A percentile compares a stretch with the other conserved stretches of the same genome.
Evolutionary conservation across 306 rosid genomes (phyloP).

Genomic region (Aeschynomene evenia): DNA sequence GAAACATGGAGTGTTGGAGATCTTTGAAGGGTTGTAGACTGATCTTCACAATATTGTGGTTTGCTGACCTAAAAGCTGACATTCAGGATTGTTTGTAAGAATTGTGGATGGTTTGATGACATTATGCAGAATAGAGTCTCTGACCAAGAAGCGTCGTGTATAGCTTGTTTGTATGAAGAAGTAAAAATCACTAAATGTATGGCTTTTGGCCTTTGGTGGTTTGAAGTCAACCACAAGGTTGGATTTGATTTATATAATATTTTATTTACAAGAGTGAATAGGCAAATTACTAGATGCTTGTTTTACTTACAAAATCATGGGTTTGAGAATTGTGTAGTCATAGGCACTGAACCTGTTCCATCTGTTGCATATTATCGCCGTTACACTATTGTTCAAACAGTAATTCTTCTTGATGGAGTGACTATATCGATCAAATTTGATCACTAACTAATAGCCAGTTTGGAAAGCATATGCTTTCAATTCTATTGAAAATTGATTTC

Average conservation of each 20-base stretch:
- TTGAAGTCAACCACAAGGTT: slow-evolving; percentile 13
- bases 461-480: too few species aligned
- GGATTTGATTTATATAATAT: too few species aligned
- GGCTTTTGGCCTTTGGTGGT: slow-evolving; percentile 21
- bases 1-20: slow-evolving; percentile 27
- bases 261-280: background rate
- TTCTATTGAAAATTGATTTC: slow-evolving; percentile 8
- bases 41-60: slow-evolving; percentile 22
- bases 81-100: slow-evolving; percentile 5
- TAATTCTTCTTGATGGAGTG: slow-evolving; percentile 13
- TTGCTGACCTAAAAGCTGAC: slow-evolving; percentile 26
- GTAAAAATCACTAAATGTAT: slow-evolving; percentile 18
- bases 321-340: slow-evolving; percentile 17
- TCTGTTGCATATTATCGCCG: background rate
- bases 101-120: slow-evolving; percentile 22
- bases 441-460: background rate
- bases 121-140: slow-evolving; percentile 19
- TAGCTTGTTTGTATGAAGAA: slow-evolving; percentile 34
- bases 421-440: background rate
- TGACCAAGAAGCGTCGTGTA: slow-evolving; percentile 32
- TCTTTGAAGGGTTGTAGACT: slow-evolving; percentile 22
- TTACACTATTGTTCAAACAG: slow-evolving; percentile 14
- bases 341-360: slow-evolving; percentile 9
- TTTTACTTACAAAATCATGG: background rate
- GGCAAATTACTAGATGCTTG: slow-evolving; percentile 6